phyloP scores from a whole-genome alignment of 2,329 filamentous ascomycete species.

The Colletotrichum melonis region DNA sequence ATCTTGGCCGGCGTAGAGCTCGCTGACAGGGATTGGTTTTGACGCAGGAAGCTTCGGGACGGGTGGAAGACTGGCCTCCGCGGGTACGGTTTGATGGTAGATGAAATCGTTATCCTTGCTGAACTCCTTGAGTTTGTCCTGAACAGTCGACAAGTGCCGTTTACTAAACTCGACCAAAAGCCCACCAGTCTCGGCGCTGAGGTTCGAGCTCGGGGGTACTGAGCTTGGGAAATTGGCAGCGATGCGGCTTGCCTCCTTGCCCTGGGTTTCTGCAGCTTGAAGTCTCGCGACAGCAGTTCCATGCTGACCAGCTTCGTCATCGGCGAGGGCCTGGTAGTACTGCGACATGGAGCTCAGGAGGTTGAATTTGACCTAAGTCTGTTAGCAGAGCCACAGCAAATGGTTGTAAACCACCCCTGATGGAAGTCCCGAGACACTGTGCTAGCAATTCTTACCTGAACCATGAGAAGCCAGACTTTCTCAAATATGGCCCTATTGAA shows the following conservation, averaged over 20 bases:
- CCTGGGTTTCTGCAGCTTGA: conserved; percentile 81
- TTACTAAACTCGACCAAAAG: conserved; percentile 85
- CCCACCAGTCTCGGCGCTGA: conserved; percentile 81
- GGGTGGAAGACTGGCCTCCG: conserved; percentile 81
- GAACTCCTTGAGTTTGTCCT: conserved; percentile 81
- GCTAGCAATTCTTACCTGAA: conserved; percentile 70
- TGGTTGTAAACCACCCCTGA: background rate
- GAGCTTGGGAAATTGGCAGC: conserved; percentile 85
- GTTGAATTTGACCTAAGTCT: conserved; percentile 75
- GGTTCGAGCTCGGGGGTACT: conserved; percentile 83
- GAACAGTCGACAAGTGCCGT: conserved; percentile 81
- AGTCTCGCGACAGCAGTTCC: conserved; percentile 87
- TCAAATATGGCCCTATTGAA: conserved; percentile 93
- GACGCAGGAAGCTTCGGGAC: conserved; percentile 94
- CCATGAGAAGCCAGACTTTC: conserved; percentile 88
- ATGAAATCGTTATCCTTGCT: conserved; percentile 98
- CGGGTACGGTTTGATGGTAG: conserved; percentile 92
- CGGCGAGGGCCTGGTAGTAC: conserved; percentile 92
- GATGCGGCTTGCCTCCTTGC: conserved; percentile 80
- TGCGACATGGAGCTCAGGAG: conserved; percentile 89
- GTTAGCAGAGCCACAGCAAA: conserved; percentile 26
- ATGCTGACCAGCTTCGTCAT: conserved; percentile 89
- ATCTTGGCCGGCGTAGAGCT: conserved; percentile 96
- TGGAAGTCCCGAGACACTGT: background rate
- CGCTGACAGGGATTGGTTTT: conserved; percentile 96